phyloP scores from a whole-genome alignment of 192 early-diverging fungal species.

The Umbelopsis ramanniana region DNA sequence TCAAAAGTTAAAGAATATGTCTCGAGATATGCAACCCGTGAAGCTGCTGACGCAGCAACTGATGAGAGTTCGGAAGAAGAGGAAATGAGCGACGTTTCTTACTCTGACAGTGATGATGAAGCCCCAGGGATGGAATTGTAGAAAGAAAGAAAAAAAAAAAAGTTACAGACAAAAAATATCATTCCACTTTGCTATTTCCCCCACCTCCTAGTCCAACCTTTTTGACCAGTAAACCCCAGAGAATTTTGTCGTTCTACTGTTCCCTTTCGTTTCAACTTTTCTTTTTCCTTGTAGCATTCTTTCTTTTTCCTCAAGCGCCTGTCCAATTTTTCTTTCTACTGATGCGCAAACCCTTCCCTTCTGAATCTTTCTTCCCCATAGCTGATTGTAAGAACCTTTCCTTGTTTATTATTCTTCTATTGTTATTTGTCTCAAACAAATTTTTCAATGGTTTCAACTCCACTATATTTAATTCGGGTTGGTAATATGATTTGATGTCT shows the following conservation, averaged over 20 bases:
- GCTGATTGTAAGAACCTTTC: conserved; percentile 3
- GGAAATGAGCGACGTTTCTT: conserved; percentile 83
- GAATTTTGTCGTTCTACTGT: not conserved
- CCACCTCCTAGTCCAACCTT: not conserved
- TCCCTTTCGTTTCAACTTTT: not conserved
- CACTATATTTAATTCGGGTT: too few species aligned
- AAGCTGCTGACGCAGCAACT: conserved; percentile 80
- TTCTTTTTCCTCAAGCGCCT: not conserved
- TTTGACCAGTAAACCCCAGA: not conserved
- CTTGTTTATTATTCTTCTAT: conserved; percentile 6
- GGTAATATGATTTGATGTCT: too few species aligned
- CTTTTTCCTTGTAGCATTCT: not conserved
- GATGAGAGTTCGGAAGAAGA: conserved; percentile 68
- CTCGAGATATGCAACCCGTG: conserved; percentile 78
- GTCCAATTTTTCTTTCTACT: not conserved
- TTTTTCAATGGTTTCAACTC: not conserved
- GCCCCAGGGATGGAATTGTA: conserved; percentile 83
- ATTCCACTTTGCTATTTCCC: not conserved
- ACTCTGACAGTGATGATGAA: conserved; percentile 81
- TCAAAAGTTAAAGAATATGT: conserved; percentile 94
- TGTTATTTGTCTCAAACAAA: not conserved
- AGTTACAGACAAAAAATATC: not conserved
- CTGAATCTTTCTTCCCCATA: not conserved
- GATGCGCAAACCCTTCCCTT: not conserved
- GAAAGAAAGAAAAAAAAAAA: not conserved